phyloP scores from a whole-genome alignment of 805 yeast genomes.

The Barnettozyma vustinii region DNA sequence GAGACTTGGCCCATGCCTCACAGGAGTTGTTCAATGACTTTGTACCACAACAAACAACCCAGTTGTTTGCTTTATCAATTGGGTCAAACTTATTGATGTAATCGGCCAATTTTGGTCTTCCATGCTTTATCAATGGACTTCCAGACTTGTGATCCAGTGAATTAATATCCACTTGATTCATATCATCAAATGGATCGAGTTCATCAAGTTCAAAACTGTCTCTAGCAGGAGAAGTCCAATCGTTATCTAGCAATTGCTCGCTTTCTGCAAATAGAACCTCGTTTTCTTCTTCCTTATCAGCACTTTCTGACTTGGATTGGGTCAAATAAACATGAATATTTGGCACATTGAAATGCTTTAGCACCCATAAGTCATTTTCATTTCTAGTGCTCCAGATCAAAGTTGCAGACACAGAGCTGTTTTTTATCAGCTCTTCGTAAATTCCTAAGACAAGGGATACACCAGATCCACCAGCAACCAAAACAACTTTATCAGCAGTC shows the following conservation, averaged over 20 bases:
- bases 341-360: slow-evolving; percentile 32
- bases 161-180: slow-evolving; percentile 2
- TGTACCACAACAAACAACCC: slow-evolving; percentile 61
- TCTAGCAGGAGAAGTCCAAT: slow-evolving; percentile 5
- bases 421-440: slow-evolving; percentile 34
- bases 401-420: slow-evolving; percentile 27
- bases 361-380: slow-evolving; percentile 41
- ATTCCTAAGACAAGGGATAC: slow-evolving; percentile 58
- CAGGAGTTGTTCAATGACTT: slow-evolving; percentile 37
- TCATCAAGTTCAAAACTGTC: slow-evolving; percentile 22
- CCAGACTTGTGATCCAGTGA: not conserved
- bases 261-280: slow-evolving; percentile 7
- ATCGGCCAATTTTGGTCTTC: slow-evolving; percentile 35
- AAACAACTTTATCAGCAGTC: slow-evolving; percentile 43
- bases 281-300: not conserved
- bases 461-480: slow-evolving; percentile 73
- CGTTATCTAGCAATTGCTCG: slow-evolving; percentile 18
- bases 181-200: slow-evolving; percentile 20
- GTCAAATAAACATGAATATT: slow-evolving; percentile 39
- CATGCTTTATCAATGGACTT: slow-evolving; percentile 18
- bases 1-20: slow-evolving; percentile 30
- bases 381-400: slow-evolving; percentile 52
- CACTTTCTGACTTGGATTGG: slow-evolving; percentile 7
- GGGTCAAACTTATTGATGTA: slow-evolving; percentile 29
- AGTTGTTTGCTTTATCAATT: slow-evolving; percentile 31